These are phyloP conservation scores for Grammothele lineata DNA, from an alignment of 768 basidiomycete species.

Conservation along the genomic window DNA sequence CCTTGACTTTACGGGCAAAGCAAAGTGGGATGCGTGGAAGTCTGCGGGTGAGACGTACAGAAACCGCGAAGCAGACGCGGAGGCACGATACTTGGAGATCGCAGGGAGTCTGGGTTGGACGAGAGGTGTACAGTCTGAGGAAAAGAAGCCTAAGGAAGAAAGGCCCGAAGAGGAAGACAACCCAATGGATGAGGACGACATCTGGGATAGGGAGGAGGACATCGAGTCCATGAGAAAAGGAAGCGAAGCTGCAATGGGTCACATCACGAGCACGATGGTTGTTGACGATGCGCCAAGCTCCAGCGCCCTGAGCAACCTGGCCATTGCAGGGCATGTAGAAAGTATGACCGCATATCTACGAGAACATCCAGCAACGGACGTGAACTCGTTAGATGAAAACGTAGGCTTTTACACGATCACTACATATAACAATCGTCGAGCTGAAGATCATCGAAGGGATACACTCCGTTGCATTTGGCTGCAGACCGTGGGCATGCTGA, in stretches of 20 bases:
- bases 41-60: constrained; percentile 45
- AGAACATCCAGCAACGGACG: constrained; percentile 36
- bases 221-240: constrained; percentile 12
- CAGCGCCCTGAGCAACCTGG: constrained; percentile 56
- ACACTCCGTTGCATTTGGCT: constrained; percentile 84
- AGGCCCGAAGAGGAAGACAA: constrained; percentile 15
- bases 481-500: constrained; percentile 71
- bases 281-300: constrained; percentile 31
- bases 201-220: constrained; percentile 40
- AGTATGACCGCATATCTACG: constrained; percentile 42
- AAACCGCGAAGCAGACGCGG: constrained; percentile 42
- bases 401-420: constrained; percentile 56
- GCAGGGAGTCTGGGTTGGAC: constrained; percentile 70
- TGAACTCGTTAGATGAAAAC: constrained; percentile 68
- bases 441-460: constrained; percentile 52
- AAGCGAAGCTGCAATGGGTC: constrained; percentile 48
- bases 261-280: constrained; percentile 55
- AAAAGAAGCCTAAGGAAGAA: constrained; percentile 15
- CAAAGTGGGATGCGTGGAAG: constrained; percentile 88
- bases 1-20: constrained; percentile 74
- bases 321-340: constrained; percentile 50
- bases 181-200: constrained; percentile 28
- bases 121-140: constrained; percentile 26
- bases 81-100: constrained; percentile 63
- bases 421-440: not conserved